A percentile compares a stretch with the other conserved stretches of the same genome.
These are phyloP conservation scores for Anthoceros angustus DNA, from an alignment of 225 moss, liverwort and hornwort genomes.

Conservation along the genomic window DNA sequence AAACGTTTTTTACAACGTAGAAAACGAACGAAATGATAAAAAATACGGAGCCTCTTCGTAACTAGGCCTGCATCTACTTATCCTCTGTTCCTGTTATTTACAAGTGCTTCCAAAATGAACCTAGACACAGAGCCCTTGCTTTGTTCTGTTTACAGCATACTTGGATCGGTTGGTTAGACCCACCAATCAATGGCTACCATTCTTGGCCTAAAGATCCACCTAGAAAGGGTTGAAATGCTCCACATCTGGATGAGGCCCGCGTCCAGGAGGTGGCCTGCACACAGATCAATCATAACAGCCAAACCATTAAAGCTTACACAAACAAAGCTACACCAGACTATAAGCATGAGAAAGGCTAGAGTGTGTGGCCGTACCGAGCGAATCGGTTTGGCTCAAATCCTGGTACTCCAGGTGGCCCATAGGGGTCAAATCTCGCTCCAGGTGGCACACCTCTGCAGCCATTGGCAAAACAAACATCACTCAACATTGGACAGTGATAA, in stretches of 20 bases:
- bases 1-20: too few relatives aligned
- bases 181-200: too few relatives aligned
- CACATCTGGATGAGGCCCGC: constrained; percentile 34
- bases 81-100: too few relatives aligned
- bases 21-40: too few relatives aligned
- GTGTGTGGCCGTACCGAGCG: constrained; percentile 23
- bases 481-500: too few relatives aligned
- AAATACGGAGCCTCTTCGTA: too few relatives aligned
- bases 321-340: not conserved
- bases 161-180: too few relatives aligned
- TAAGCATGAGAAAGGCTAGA: constrained; percentile 2
- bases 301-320: not conserved
- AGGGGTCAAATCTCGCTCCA: constrained; percentile 52
- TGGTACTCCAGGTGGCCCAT: constrained; percentile 50
- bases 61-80: too few relatives aligned
- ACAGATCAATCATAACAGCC: not conserved
- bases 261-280: constrained; percentile 21
- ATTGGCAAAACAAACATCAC: not conserved
- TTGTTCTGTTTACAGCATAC: too few relatives aligned
- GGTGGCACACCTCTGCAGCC: constrained; percentile 39
- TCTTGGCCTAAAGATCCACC: not conserved
- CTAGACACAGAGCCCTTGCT: too few relatives aligned
- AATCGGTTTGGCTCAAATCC: constrained; percentile 50
- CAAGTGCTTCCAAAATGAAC: too few relatives aligned
- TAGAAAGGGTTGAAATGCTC: constrained; percentile 24